Conservation (phyloP, 2,329 filamentous ascomycete genomes). For the Cadophora gregata region DNA sequence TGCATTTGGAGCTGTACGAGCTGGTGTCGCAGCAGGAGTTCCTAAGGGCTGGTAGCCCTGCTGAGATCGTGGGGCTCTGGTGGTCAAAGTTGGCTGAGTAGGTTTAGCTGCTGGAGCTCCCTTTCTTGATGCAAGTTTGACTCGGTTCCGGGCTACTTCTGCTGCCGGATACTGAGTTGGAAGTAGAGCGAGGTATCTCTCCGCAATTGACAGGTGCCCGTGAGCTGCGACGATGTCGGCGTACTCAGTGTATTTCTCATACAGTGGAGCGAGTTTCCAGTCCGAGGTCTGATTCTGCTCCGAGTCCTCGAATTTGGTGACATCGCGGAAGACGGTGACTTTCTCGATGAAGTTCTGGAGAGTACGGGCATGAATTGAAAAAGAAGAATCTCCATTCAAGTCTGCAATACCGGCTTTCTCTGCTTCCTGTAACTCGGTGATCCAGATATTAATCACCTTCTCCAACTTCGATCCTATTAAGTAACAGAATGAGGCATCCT, state of each 20-base stretch:
- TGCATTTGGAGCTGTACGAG: constrained; percentile 50
- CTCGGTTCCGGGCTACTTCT: constrained; percentile 82
- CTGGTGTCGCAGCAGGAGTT: constrained; percentile 42
- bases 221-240: constrained; percentile 93
- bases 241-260: constrained; percentile 96
- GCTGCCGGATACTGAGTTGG: constrained; percentile 84
- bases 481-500: constrained; percentile 97
- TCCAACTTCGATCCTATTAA: constrained; percentile 94
- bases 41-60: constrained; percentile 58
- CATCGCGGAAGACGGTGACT: constrained; percentile 93
- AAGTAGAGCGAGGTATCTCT: constrained; percentile 89
- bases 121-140: constrained; percentile 82
- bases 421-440: constrained; percentile 83
- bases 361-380: constrained; percentile 87
- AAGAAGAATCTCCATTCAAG: constrained; percentile 75
- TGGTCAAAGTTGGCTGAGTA: constrained; percentile 45
- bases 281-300: constrained; percentile 74
- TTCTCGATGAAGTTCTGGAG: constrained; percentile 97
- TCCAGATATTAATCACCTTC: constrained; percentile 96
- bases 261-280: constrained; percentile 89
- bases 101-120: constrained; percentile 46
- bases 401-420: constrained; percentile 77
- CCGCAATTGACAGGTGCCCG: constrained; percentile 83
- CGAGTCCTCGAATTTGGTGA: constrained; percentile 86
- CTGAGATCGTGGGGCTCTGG: constrained; percentile 51